These are phyloP conservation scores for Aphanomyces cochlioides DNA, from an alignment of 352 stramenopile species.

Conservation along the genomic window DNA sequence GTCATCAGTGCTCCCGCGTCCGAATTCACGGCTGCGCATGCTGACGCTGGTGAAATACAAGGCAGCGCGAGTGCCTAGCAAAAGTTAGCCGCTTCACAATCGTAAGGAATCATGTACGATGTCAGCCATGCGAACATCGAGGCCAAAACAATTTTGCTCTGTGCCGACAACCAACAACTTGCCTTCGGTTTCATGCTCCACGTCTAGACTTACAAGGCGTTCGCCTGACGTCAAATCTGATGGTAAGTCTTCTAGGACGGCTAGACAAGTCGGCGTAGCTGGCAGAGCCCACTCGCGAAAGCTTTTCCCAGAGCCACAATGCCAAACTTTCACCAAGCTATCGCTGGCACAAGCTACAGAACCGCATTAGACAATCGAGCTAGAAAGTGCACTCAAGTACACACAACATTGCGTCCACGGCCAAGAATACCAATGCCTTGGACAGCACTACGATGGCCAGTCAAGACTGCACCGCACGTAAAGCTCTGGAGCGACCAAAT, in stretches of 20 bases:
- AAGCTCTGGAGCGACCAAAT: slow-evolving; percentile 56
- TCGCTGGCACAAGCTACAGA: slow-evolving; percentile 55
- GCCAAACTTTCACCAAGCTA: slow-evolving; percentile 64
- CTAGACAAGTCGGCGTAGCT: slow-evolving; percentile 50
- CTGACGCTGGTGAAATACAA: slow-evolving; percentile 11
- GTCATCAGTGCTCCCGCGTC: slow-evolving; percentile 33
- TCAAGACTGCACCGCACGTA: slow-evolving; percentile 53
- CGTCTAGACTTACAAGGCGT: slow-evolving; percentile 23
- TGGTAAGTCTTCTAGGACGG: not conserved
- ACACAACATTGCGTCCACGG: slow-evolving; percentile 63
- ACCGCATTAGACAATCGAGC: not conserved
- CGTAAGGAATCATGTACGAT: slow-evolving; percentile 34
- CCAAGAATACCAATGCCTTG: slow-evolving; percentile 61
- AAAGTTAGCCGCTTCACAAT: not conserved
- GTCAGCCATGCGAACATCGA: slow-evolving; percentile 51
- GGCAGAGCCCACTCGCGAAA: slow-evolving; percentile 62
- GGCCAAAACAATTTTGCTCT: slow-evolving; percentile 52
- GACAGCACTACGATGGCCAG: slow-evolving; percentile 54
- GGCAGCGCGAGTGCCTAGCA: slow-evolving; percentile 26
- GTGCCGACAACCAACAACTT: slow-evolving; percentile 64
- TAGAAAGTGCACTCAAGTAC: slow-evolving; percentile 37
- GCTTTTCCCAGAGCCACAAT: slow-evolving; percentile 48
- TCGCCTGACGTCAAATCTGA: slow-evolving; percentile 38
- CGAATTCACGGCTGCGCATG: slow-evolving; percentile 25
- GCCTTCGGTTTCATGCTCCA: slow-evolving; percentile 42